Percentiles rank a stretch among this genome's conserved stretches.
These are phyloP conservation scores for Gonium pectorale DNA, from an alignment of 139 green algal species.

Conservation along the genomic window DNA sequence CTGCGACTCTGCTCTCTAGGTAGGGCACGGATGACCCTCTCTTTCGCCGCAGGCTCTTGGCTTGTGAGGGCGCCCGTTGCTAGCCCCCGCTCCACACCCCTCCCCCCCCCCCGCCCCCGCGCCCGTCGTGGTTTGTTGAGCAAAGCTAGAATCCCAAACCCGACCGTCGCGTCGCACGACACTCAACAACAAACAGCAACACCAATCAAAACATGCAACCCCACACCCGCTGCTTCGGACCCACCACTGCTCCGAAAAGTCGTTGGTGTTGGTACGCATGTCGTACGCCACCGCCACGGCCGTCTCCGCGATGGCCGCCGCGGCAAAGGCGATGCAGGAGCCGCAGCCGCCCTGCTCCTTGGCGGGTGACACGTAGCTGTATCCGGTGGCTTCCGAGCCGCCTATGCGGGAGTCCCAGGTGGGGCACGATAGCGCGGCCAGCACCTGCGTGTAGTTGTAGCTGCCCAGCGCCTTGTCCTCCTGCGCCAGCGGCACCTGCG, in stretches of 20 bases:
- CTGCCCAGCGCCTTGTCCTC: neutral
- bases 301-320: neutral
- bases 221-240: too few species aligned
- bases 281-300: neutral
- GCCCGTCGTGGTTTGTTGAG: too few species aligned
- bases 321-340: conserved; percentile 71
- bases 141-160: too few species aligned
- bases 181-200: too few species aligned
- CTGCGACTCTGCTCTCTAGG: too few species aligned
- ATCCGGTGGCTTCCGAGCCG: neutral
- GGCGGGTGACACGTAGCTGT: conserved; percentile 55
- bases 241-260: conserved; percentile 29
- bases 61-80: too few species aligned
- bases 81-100: too few species aligned
- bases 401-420: conserved; percentile 24
- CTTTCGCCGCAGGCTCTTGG: too few species aligned
- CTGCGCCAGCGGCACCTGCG: neutral
- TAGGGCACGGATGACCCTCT: too few species aligned
- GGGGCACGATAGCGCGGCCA: conserved; percentile 11
- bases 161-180: too few species aligned
- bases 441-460: neutral
- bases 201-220: too few species aligned
- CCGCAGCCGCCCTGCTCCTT: conserved; percentile 76
- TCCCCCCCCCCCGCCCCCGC: too few species aligned
- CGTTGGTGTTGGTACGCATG: neutral